Evolutionary conservation across 805 yeast species (phyloP).

Genomic region (Isabelozyma pseudorhagii): DNA sequence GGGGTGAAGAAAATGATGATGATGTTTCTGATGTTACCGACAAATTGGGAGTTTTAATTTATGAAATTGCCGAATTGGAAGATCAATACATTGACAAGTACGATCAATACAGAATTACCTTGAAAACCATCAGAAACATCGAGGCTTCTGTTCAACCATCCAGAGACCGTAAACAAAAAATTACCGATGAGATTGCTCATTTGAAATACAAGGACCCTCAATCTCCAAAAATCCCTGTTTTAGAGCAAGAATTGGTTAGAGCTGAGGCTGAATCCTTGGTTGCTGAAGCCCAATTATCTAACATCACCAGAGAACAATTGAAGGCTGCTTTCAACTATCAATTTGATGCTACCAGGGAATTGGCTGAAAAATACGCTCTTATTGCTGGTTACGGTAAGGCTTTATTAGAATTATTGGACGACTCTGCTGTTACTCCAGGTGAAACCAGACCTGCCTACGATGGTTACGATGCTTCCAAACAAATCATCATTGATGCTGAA

Average conservation of each 20-base stretch:
- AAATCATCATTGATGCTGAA: slow-evolving; percentile 82
- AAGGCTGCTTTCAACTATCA: slow-evolving; percentile 82
- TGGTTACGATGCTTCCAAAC: slow-evolving; percentile 86
- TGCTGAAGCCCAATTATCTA: slow-evolving; percentile 88
- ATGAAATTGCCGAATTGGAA: slow-evolving; percentile 82
- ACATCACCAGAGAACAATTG: slow-evolving; percentile 83
- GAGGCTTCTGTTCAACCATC: slow-evolving; percentile 88
- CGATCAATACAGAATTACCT: slow-evolving; percentile 80
- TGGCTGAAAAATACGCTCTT: slow-evolving; percentile 79
- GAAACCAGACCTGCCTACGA: slow-evolving; percentile 88
- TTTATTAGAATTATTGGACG: slow-evolving; percentile 75
- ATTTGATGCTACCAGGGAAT: slow-evolving; percentile 82
- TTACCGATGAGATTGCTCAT: slow-evolving; percentile 81
- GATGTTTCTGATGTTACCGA: slow-evolving; percentile 85
- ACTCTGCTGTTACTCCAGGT: slow-evolving; percentile 86
- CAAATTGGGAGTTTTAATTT: slow-evolving; percentile 77
- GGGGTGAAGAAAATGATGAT: slow-evolving; percentile 89
- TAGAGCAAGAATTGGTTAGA: slow-evolving; percentile 87
- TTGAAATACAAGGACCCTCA: slow-evolving; percentile 83
- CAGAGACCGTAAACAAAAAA: slow-evolving; percentile 80
- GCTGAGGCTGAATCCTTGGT: slow-evolving; percentile 90
- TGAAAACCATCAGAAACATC: slow-evolving; percentile 78
- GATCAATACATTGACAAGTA: slow-evolving; percentile 84
- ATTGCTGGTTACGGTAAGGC: slow-evolving; percentile 92
- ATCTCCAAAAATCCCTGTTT: slow-evolving; percentile 73